Percentiles rank a stretch among this genome's conserved stretches.
These are phyloP conservation scores for Acer campestre DNA, from an alignment of 345 rosid species.

Conservation along the genomic window DNA sequence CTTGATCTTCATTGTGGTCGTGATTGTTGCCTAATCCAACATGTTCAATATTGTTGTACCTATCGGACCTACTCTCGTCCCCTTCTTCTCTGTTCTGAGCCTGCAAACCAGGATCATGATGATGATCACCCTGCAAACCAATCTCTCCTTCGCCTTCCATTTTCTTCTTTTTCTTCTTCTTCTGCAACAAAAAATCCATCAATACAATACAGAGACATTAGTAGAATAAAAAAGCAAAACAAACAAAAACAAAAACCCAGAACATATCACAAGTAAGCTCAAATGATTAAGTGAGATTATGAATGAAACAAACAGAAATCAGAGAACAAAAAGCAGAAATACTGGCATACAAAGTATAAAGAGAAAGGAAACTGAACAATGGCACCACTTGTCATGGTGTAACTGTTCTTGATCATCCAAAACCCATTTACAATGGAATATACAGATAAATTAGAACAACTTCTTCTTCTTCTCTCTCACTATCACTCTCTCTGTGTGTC, in stretches of 20 bases:
- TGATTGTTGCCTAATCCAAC: slow-evolving; percentile 61
- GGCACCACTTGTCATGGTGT: slow-evolving; percentile 40
- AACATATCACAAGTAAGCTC: slow-evolving; percentile 5
- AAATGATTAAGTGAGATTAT: background rate
- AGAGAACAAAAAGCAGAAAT: slow-evolving; percentile 14
- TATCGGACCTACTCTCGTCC: slow-evolving; percentile 59
- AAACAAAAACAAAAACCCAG: slow-evolving; percentile 6
- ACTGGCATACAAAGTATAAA: slow-evolving; percentile 40
- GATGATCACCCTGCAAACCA: slow-evolving; percentile 39
- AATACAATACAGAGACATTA: slow-evolving; percentile 10
- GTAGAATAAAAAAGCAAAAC: background rate
- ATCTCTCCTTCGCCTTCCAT: slow-evolving; percentile 50
- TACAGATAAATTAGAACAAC: background rate
- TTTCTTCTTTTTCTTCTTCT: slow-evolving; percentile 13
- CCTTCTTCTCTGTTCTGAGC: slow-evolving; percentile 48
- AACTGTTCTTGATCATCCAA: slow-evolving; percentile 37
- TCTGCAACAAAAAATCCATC: slow-evolving; percentile 33
- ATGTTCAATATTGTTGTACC: slow-evolving; percentile 53
- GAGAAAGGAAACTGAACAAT: slow-evolving; percentile 48
- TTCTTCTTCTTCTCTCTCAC: background rate
- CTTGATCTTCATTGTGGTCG: slow-evolving; percentile 35
- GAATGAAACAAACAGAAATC: slow-evolving; percentile 10
- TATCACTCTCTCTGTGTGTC: background rate
- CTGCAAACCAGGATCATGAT: slow-evolving; percentile 40
- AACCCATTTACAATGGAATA: slow-evolving; percentile 39